phyloP scores from a whole-genome alignment of 345 rosid species.

The Citrus glauca region DNA sequence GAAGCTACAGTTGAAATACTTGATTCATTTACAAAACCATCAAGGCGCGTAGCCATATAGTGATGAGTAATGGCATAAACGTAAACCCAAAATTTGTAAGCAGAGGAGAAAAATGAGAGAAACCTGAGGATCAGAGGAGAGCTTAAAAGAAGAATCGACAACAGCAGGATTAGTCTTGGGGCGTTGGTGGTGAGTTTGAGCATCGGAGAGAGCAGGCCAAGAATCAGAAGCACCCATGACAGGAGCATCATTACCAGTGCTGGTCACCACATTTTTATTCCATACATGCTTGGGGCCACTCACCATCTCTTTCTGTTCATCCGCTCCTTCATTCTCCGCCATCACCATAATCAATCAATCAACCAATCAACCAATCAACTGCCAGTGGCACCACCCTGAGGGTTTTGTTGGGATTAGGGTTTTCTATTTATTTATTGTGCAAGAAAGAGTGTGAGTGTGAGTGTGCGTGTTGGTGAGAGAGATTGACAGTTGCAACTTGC shows the following conservation, averaged over 20 bases:
- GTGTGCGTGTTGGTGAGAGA: neutral
- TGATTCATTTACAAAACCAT: neutral
- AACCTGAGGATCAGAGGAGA: neutral
- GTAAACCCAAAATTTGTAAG: no score
- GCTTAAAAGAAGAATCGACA: slow-evolving; percentile 14
- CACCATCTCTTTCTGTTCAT: slow-evolving; percentile 46
- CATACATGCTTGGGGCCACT: slow-evolving; percentile 64
- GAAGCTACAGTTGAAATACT: neutral
- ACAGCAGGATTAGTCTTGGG: slow-evolving; percentile 26
- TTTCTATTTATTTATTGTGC: neutral
- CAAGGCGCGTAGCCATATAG: neutral
- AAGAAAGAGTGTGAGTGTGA: no score
- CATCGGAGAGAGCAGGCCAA: slow-evolving; percentile 87
- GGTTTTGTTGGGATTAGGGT: neutral
- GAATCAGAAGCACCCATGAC: slow-evolving; percentile 71
- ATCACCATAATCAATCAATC: slow-evolving; percentile 31
- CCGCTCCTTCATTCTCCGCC: slow-evolving; percentile 59
- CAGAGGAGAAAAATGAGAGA: neutral
- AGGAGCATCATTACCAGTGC: slow-evolving; percentile 38
- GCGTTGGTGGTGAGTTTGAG: slow-evolving; percentile 28
- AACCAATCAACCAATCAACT: neutral
- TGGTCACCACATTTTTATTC: slow-evolving; percentile 42
- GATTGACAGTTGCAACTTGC: neutral
- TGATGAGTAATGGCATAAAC: neutral
- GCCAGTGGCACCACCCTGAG: no score